phyloP scores from a whole-genome alignment of 2,329 filamentous ascomycete species.

The Aspergillus phoenicis region DNA sequence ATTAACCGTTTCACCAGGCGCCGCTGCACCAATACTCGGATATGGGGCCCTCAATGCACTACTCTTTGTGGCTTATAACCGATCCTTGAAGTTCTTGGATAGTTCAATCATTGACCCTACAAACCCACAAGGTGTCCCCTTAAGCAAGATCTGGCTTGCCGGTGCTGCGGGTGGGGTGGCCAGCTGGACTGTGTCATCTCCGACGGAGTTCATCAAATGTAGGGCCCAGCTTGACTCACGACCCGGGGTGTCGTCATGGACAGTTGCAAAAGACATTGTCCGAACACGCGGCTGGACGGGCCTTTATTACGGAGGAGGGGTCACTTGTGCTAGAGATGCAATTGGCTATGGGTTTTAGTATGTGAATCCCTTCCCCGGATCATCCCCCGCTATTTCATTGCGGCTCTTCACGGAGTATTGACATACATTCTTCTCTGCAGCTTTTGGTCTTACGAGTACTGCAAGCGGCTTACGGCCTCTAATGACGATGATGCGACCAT shows the following conservation, averaged over 20 bases:
- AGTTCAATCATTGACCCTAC: constrained; percentile 47
- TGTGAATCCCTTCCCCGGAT: constrained; percentile 28
- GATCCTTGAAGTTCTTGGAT: constrained; percentile 67
- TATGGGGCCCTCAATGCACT: constrained; percentile 91
- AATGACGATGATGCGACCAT: constrained; percentile 51
- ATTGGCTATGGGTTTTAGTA: constrained; percentile 96
- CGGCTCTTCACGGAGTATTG: constrained; percentile 12
- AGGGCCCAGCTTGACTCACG: constrained; percentile 69
- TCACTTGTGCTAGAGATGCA: constrained; percentile 81
- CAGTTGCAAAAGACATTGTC: constrained; percentile 64
- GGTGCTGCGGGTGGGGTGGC: constrained; percentile 81
- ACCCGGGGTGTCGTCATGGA: constrained; percentile 60
- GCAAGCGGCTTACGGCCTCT: constrained; percentile 60
- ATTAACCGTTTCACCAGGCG: constrained; percentile 54
- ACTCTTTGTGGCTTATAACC: constrained; percentile 88
- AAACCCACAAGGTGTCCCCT: constrained; percentile 48
- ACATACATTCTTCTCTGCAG: constrained; percentile 35
- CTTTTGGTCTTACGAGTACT: constrained; percentile 88
- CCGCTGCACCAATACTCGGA: constrained; percentile 81
- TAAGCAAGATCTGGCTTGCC: constrained; percentile 73
- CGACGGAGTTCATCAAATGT: constrained; percentile 90
- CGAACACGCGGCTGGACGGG: constrained; percentile 64
- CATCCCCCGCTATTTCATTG: constrained; percentile 13
- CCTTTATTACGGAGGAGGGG: constrained; percentile 76
- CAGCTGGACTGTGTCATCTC: constrained; percentile 82